Evolutionary conservation across 345 rosid species (phyloP), one percentile per base, ranked within the genome.

Genomic region (Citrus unshiu): DNA sequence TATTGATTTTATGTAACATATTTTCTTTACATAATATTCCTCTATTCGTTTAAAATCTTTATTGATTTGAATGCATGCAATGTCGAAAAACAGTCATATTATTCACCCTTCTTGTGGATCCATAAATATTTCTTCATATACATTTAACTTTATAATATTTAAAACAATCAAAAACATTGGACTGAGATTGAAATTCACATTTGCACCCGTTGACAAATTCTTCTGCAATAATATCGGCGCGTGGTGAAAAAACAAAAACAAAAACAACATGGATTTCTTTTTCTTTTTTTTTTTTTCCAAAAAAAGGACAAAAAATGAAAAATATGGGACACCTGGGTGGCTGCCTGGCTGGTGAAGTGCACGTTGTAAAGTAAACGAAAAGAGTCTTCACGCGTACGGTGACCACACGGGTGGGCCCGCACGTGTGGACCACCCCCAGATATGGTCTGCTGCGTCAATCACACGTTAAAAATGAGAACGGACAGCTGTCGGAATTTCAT

Each of bases 381-480:
- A 3, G 57, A 70, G 73, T 60, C 54, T 40, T 68, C 87, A 84
- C 85, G 87, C 87, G 85, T 82, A 84, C 51, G 79, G 78, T 79
- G 87, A 22, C 85, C 82, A 84, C 84, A 6, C 9, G 2, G 1
- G 7, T 73, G 86, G 84, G 13, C 68, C 85, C 82, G 46, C 77
- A 71, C 57, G 68, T 71, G 78, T 62, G 87, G 87, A 63, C 84
- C 86, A 58, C 70, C 35, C 35, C 9, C 9, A 72, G 79, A 78
- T 73, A 73, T 62, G 81, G 84, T 84, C 85, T 27, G 78, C 83
- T 74, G 80, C 88, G 89, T 87, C 87, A 39, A 81, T 57, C 77
- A 9, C 80, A 84, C 84, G 85, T 72, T 68, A 67, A 77, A 74
- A 5, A 34, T 37, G 9, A 2, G 37, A 2, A 5, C 4, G 9